These are phyloP conservation scores for Tricladium varicosporioides DNA, from an alignment of 2,329 filamentous ascomycete genomes.

Conservation along the genomic window DNA sequence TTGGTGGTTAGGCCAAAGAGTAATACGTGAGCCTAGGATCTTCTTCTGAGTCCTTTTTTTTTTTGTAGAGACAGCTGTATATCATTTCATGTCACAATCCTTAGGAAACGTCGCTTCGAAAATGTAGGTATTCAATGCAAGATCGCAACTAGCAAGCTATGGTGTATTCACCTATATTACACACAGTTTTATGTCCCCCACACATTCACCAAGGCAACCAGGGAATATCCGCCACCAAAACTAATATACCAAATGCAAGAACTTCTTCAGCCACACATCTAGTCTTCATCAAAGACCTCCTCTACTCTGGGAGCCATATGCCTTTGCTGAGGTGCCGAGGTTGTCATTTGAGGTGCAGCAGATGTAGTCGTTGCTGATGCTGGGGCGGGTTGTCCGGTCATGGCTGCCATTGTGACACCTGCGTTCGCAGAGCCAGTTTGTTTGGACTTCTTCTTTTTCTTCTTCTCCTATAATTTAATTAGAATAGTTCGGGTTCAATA, in stretches of 20 bases:
- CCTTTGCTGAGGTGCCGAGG: constrained; percentile 37
- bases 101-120: too few species aligned
- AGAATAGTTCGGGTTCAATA: background rate
- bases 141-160: background rate
- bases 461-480: constrained; percentile 30
- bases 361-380: constrained; percentile 37
- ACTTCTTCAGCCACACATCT: constrained; percentile 6
- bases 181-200: background rate
- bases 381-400: constrained; percentile 35
- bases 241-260: background rate
- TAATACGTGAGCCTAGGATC: too few species aligned
- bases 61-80: too few species aligned
- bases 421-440: constrained; percentile 31
- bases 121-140: too few species aligned
- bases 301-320: constrained; percentile 44
- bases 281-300: constrained; percentile 39
- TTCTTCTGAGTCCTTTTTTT: too few species aligned
- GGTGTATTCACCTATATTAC: background rate
- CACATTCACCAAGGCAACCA: background rate
- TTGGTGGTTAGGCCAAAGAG: too few species aligned
- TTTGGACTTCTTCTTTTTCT: constrained; percentile 37
- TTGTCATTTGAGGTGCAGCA: constrained; percentile 37
- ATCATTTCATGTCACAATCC: too few species aligned
- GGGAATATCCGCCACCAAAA: background rate
- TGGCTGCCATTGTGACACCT: constrained; percentile 28